Conservation (phyloP, 441 rosid genomes). For the Metrosideros polymorpha region DNA sequence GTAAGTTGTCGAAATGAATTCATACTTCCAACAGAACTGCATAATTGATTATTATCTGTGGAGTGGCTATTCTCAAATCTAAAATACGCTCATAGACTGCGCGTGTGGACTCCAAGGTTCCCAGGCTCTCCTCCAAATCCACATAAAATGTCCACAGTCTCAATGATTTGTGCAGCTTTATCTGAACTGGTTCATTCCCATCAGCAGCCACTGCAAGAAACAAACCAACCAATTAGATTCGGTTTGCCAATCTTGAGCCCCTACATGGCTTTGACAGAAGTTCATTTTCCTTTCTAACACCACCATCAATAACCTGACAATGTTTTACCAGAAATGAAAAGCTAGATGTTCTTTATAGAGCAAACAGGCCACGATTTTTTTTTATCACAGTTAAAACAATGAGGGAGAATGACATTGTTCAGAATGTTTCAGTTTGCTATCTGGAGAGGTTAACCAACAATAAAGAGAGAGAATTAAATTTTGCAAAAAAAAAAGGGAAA, state of each 20-base stretch:
- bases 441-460: neutral
- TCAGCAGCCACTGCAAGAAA: slow-evolving; percentile 66
- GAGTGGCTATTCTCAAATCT: slow-evolving; percentile 89
- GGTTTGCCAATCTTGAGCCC: neutral
- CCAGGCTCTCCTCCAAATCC: slow-evolving; percentile 93
- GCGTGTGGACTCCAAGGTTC: slow-evolving; percentile 83
- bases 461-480: neutral
- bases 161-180: slow-evolving; percentile 79
- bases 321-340: neutral
- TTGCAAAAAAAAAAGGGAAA: neutral
- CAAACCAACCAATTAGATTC: neutral
- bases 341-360: neutral
- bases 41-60: slow-evolving; percentile 82
- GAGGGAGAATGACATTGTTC: neutral
- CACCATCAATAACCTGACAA: neutral
- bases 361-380: neutral
- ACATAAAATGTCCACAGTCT: slow-evolving; percentile 93
- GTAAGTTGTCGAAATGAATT: neutral
- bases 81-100: slow-evolving; percentile 86
- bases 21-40: slow-evolving; percentile 69
- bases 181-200: slow-evolving; percentile 90
- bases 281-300: neutral
- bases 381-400: neutral
- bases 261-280: neutral
- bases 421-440: neutral